A percentile compares a stretch with the other conserved stretches of the same genome.
These are phyloP conservation scores for Sugiyamaella valdiviana DNA, from an alignment of 805 yeast genomes.

Conservation along the genomic window DNA sequence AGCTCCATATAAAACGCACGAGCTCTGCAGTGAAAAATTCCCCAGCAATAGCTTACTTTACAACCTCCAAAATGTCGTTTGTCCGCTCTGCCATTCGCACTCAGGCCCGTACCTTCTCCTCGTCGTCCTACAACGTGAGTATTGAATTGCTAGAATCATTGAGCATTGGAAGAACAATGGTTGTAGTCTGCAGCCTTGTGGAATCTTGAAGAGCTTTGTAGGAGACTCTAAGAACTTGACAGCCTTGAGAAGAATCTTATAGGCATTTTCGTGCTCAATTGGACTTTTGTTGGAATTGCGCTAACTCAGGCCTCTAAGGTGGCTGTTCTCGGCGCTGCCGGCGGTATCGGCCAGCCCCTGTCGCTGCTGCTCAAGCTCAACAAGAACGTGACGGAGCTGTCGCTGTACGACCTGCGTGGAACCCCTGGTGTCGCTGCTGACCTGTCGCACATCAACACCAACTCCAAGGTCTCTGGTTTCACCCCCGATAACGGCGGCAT, in stretches of 20 bases:
- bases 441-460: constrained; percentile 87
- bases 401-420: constrained; percentile 82
- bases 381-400: constrained; percentile 78
- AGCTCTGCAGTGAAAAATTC: not conserved
- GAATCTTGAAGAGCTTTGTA: not conserved
- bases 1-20: not conserved
- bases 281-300: not conserved
- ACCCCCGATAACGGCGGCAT: constrained; percentile 69
- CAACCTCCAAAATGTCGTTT: constrained; percentile 4
- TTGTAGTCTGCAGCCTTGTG: not conserved
- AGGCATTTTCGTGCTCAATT: not conserved
- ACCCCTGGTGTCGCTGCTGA: constrained; percentile 98
- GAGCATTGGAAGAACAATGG: too few relatives aligned
- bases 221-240: not conserved
- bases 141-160: not conserved
- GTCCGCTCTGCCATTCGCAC: constrained; percentile 6
- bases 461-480: constrained; percentile 82
- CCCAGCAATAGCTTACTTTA: not conserved
- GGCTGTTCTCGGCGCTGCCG: constrained; percentile 87
- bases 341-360: constrained; percentile 94
- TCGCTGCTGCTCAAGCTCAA: constrained; percentile 79
- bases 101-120: constrained; percentile 18
- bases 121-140: constrained; percentile 17
- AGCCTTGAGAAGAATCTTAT: not conserved
- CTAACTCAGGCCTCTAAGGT: constrained; percentile 45